Evolutionary conservation across 2,329 filamentous ascomycete species (phyloP).

Genomic region (Aspergillus aculeatus): DNA sequence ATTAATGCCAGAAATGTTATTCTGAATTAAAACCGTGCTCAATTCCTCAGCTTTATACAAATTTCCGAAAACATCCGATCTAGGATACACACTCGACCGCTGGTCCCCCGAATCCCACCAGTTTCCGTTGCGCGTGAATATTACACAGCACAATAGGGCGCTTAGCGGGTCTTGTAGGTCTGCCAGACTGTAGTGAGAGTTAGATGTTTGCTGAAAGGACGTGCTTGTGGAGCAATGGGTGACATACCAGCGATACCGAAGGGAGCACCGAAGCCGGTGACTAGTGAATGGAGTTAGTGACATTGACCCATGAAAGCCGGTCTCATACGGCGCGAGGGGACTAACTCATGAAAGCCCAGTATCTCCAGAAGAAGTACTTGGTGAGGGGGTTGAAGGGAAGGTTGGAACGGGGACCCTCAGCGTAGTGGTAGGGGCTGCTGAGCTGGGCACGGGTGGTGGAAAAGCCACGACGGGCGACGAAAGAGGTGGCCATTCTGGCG

Average conservation of each 20-base stretch:
- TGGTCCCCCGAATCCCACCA: conserved; percentile 18
- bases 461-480: conserved; percentile 89
- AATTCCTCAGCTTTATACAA: conserved; percentile 44
- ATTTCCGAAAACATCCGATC: conserved; percentile 30
- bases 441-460: conserved; percentile 83
- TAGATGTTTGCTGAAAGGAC: conserved; percentile 9
- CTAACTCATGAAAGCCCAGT: conserved; percentile 76
- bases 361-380: conserved; percentile 78
- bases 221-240: neutral
- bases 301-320: neutral
- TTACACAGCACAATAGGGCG: conserved; percentile 18
- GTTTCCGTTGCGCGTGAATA: conserved; percentile 17
- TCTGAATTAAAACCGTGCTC: conserved; percentile 25
- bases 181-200: conserved; percentile 59
- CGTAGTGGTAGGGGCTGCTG: conserved; percentile 94
- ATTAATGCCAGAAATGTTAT: neutral
- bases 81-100: conserved; percentile 22
- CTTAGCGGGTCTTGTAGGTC: conserved; percentile 60
- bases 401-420: conserved; percentile 92
- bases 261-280: conserved; percentile 57
- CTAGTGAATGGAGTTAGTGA: conserved; percentile 48
- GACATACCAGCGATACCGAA: conserved; percentile 64
- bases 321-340: conserved; percentile 18
- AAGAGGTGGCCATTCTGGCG: conserved; percentile 61
- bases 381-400: conserved; percentile 95